A percentile compares a stretch with the other conserved stretches of the same genome.
phyloP scores from a whole-genome alignment of 495 filamentous ascomycete genomes.

The Hypoxylon rickii region DNA sequence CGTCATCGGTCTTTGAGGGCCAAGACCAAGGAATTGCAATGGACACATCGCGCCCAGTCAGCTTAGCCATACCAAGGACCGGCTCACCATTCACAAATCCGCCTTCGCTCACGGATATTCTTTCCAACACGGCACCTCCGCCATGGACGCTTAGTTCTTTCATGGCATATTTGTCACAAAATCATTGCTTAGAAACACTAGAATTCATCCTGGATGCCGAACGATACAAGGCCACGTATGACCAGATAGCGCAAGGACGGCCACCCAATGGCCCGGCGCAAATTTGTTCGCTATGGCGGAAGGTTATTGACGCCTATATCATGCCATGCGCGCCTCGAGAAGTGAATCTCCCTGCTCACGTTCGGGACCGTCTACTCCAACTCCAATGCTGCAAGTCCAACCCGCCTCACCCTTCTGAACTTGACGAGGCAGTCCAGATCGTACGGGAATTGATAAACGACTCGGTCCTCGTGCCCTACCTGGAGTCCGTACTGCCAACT shows the following conservation, averaged over 20 bases:
- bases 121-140: constrained; percentile 82
- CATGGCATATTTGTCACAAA: constrained; percentile 96
- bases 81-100: constrained; percentile 60
- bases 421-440: constrained; percentile 89
- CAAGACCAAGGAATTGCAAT: constrained; percentile 51
- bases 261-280: constrained; percentile 63
- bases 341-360: constrained; percentile 87
- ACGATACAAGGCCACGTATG: constrained; percentile 81
- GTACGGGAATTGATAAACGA: constrained; percentile 98
- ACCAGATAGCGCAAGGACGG: constrained; percentile 27
- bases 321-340: constrained; percentile 79
- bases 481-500: constrained; percentile 61
- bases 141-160: constrained; percentile 95
- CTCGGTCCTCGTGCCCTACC: constrained; percentile 82
- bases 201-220: constrained; percentile 97
- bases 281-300: constrained; percentile 73
- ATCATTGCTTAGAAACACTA: constrained; percentile 94
- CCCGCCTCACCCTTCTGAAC: constrained; percentile 75
- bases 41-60: constrained; percentile 51
- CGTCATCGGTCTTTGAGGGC: constrained; percentile 47
- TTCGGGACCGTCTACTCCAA: constrained; percentile 78
- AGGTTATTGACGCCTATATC: constrained; percentile 75
- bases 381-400: constrained; percentile 57
- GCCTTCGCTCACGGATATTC: constrained; percentile 84
- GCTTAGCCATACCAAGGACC: constrained; percentile 47